Percentiles rank a stretch among this genome's conserved stretches.
Conservation (phyloP, 352 stramenopile genomes). For the Pythium brachiatum region DNA sequence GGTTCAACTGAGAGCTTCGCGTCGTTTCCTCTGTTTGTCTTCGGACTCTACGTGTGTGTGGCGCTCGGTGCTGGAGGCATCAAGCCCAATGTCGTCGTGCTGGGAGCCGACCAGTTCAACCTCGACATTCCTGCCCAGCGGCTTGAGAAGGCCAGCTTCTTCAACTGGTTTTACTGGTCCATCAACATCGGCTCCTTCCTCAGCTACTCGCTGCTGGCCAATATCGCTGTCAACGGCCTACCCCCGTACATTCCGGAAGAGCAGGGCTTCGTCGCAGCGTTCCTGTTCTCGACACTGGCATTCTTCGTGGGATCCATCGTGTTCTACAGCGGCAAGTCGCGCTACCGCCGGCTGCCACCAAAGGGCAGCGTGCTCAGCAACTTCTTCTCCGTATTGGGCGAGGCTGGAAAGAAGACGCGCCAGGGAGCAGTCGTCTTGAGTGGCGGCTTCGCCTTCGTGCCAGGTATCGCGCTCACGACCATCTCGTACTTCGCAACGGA, state of each 20-base stretch:
- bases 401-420: conserved; percentile 53
- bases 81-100: conserved; percentile 56
- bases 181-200: conserved; percentile 92
- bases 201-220: conserved; percentile 89
- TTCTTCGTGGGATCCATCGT: conserved; percentile 80
- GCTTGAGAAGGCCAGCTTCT: conserved; percentile 86
- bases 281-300: conserved; percentile 76
- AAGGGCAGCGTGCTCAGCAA: conserved; percentile 73
- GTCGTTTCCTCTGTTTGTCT: conserved; percentile 70
- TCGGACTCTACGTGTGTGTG: conserved; percentile 82
- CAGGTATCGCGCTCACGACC: conserved; percentile 76
- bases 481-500: conserved; percentile 81
- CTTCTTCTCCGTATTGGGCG: conserved; percentile 65
- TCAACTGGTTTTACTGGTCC: conserved; percentile 94
- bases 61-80: conserved; percentile 48
- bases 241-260: conserved; percentile 72
- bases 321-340: conserved; percentile 67
- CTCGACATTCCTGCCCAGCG: conserved; percentile 62
- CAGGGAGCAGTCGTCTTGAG: conserved; percentile 60
- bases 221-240: conserved; percentile 88
- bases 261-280: conserved; percentile 89
- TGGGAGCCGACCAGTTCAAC: conserved; percentile 82
- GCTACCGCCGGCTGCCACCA: conserved; percentile 68
- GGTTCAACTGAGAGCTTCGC: conserved; percentile 50
- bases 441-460: conserved; percentile 63